A percentile compares a stretch with the other conserved stretches of the same genome.
phyloP scores from a whole-genome alignment of 83 land plant genomes.

The Larix sibirica region DNA sequence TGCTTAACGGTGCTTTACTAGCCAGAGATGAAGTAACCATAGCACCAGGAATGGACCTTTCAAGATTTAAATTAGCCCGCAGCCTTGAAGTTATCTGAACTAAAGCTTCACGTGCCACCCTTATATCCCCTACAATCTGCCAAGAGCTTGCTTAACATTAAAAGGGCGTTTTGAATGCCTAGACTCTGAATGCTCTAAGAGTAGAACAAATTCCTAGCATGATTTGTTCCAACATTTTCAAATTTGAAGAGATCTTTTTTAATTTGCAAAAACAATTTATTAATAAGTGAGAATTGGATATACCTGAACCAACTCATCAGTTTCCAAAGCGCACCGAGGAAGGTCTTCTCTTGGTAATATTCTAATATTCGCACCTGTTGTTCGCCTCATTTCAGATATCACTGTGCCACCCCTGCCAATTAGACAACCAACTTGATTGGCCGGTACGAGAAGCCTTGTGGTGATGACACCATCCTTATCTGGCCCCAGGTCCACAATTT shows the following conservation, averaged over 20 bases:
- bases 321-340: conserved; percentile 60
- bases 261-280: no score
- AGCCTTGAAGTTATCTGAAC: conserved; percentile 65
- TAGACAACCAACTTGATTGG: conserved; percentile 76
- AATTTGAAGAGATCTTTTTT: no score
- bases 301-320: conserved; percentile 95
- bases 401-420: conserved; percentile 73
- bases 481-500: conserved; percentile 63
- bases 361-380: conserved; percentile 75
- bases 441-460: conserved; percentile 86
- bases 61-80: conserved; percentile 45
- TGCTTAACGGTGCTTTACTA: background rate
- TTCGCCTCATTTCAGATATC: conserved; percentile 64
- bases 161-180: background rate
- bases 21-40: conserved; percentile 20
- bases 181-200: background rate
- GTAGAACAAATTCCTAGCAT: background rate
- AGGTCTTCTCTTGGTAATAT: conserved; percentile 75
- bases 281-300: background rate
- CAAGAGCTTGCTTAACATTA: background rate
- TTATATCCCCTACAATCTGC: conserved; percentile 86
- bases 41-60: conserved; percentile 31
- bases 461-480: conserved; percentile 85
- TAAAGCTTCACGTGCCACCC: conserved; percentile 79
- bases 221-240: background rate